A percentile compares a stretch with the other conserved stretches of the same genome.
These are phyloP conservation scores for Camelina neglecta DNA, from an alignment of 345 rosid species.

Conservation along the genomic window DNA sequence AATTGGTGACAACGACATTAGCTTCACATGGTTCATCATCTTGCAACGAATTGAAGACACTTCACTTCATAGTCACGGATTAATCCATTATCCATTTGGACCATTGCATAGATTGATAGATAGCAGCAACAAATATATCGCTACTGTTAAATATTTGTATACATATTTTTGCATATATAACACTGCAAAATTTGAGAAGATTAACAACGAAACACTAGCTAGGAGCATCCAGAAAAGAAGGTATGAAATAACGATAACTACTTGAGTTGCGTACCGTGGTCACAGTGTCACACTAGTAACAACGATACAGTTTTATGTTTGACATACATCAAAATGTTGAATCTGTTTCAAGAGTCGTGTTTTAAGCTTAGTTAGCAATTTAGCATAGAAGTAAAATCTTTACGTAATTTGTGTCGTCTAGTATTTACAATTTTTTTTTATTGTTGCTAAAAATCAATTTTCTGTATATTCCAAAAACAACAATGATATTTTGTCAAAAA, in stretches of 20 bases:
- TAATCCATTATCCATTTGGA: too few relatives aligned
- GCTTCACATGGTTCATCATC: too few relatives aligned
- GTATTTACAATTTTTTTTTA: neutral
- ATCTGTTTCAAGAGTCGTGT: neutral
- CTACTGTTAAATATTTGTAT: too few relatives aligned
- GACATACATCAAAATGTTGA: neutral
- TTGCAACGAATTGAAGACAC: too few relatives aligned
- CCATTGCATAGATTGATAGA: too few relatives aligned
- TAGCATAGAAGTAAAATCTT: neutral
- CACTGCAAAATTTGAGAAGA: neutral
- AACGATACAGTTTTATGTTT: neutral
- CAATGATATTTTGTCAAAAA: neutral
- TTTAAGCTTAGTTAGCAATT: neutral
- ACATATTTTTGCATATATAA: neutral
- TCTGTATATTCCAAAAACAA: constrained; percentile 19
- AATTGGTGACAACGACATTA: too few relatives aligned
- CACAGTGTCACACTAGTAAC: constrained; percentile 6
- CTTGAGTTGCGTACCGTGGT: neutral
- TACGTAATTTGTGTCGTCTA: neutral
- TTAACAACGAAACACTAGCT: neutral
- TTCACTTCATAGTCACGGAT: too few relatives aligned
- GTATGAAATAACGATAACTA: neutral
- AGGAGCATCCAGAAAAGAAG: too few relatives aligned
- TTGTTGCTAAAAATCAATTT: neutral
- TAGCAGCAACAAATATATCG: too few relatives aligned